Conservation (phyloP, 768 basidiomycete genomes). For the Thelephora ganbajun region DNA sequence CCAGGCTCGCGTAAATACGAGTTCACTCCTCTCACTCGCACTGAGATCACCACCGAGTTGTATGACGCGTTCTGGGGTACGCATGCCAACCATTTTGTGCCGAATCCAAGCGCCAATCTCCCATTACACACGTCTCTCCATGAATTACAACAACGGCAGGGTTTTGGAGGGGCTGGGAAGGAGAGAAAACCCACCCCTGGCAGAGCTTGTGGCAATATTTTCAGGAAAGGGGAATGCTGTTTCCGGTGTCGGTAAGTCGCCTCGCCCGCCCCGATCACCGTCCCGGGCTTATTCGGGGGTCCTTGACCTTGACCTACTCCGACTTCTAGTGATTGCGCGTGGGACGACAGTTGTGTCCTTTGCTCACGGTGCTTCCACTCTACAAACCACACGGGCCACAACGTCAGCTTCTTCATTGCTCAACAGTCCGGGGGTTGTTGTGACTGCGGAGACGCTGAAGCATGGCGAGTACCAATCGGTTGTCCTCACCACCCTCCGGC, state of each 20-base stretch:
- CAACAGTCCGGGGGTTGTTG: conserved; percentile 90
- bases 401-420: conserved; percentile 85
- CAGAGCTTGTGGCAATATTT: conserved; percentile 70
- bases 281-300: conserved; percentile 1
- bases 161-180: conserved; percentile 44
- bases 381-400: conserved; percentile 78
- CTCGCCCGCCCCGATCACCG: not conserved
- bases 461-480: conserved; percentile 56
- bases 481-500: conserved; percentile 67
- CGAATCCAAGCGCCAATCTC: conserved; percentile 44
- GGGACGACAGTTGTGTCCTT: conserved; percentile 82
- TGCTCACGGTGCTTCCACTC: conserved; percentile 85
- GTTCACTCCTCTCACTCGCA: conserved; percentile 59
- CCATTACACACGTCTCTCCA: conserved; percentile 52
- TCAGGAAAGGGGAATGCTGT: conserved; percentile 84
- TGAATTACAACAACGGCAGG: conserved; percentile 49
- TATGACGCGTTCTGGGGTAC: conserved; percentile 76
- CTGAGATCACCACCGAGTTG: conserved; percentile 70
- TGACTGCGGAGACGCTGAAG: conserved; percentile 87
- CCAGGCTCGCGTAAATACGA: conserved; percentile 66
- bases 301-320: not conserved
- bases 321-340: conserved; percentile 64
- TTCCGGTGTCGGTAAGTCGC: conserved; percentile 80
- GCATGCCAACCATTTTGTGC: conserved; percentile 60
- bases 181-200: conserved; percentile 51